Percentiles rank a stretch among this genome's conserved stretches.
Evolutionary conservation across 2,329 filamentous ascomycete species (phyloP).

Genomic region (Colletotrichum incanum): DNA sequence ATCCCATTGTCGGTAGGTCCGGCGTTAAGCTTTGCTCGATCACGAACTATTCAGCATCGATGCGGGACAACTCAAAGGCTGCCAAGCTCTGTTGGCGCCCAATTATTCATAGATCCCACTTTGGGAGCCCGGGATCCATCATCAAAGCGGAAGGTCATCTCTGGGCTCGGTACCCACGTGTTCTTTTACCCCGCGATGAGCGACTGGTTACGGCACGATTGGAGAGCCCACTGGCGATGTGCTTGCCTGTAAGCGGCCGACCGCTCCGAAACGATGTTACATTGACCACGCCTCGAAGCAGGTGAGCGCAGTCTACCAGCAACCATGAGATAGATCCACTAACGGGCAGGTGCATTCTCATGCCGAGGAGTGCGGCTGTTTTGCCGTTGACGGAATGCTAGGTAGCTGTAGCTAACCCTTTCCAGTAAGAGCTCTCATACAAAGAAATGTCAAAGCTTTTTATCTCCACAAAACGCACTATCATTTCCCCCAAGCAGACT

Average conservation of each 20-base stretch:
- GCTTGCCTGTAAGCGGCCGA: conserved; percentile 29
- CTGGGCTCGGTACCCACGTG: conserved; percentile 23
- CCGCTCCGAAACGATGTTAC: conserved; percentile 28
- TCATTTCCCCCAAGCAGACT: too few species aligned
- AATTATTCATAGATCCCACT: conserved; percentile 7
- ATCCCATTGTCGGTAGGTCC: neutral
- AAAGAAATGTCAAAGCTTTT: too few species aligned
- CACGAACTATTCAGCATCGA: neutral
- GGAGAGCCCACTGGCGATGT: neutral
- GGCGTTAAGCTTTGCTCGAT: neutral
- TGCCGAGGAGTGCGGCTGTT: too few species aligned
- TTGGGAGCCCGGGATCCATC: neutral
- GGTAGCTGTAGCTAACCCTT: too few species aligned
- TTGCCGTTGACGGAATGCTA: too few species aligned
- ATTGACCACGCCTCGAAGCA: neutral
- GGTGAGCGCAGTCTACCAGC: neutral
- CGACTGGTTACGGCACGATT: neutral
- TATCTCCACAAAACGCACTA: too few species aligned
- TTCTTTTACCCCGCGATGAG: conserved; percentile 40
- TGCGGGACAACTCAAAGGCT: neutral
- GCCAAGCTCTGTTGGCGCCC: conserved; percentile 29
- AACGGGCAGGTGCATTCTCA: conserved; percentile 11
- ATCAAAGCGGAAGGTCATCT: conserved; percentile 31
- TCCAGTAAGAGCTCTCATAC: too few species aligned
- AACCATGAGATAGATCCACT: conserved; percentile 18